phyloP scores from a whole-genome alignment of 2,329 filamentous ascomycete genomes.

The Neodidymelliopsis sp. region DNA sequence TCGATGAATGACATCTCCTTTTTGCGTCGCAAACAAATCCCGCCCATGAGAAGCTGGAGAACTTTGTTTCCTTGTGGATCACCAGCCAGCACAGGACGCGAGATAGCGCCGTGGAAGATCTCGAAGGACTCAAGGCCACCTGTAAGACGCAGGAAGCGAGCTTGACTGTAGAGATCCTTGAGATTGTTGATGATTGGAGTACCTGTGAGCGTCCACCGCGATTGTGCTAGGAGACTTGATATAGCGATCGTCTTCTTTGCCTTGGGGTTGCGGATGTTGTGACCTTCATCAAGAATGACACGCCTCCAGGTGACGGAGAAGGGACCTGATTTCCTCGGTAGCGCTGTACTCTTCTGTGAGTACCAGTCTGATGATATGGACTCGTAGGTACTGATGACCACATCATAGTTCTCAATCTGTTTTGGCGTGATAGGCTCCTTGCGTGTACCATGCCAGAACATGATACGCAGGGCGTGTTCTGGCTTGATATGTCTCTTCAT shows the following conservation, averaged over 20 bases:
- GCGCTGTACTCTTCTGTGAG: slow-evolving; percentile 50
- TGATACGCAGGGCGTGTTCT: slow-evolving; percentile 68
- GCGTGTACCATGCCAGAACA: slow-evolving; percentile 75
- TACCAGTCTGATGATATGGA: slow-evolving; percentile 73
- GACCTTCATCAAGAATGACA: slow-evolving; percentile 58
- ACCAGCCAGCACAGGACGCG: slow-evolving; percentile 69
- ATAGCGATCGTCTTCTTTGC: slow-evolving; percentile 77
- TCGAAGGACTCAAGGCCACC: slow-evolving; percentile 77
- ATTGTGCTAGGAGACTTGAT: slow-evolving; percentile 70
- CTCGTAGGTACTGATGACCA: slow-evolving; percentile 86
- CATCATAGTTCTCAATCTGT: slow-evolving; percentile 71
- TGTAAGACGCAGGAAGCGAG: slow-evolving; percentile 78
- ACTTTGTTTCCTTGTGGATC: slow-evolving; percentile 67
- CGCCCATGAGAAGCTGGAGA: slow-evolving; percentile 79
- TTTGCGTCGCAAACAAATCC: slow-evolving; percentile 79
- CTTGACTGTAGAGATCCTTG: slow-evolving; percentile 79
- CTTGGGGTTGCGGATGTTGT: slow-evolving; percentile 78
- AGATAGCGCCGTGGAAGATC: slow-evolving; percentile 76
- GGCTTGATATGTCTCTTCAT: slow-evolving; percentile 74
- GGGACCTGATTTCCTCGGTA: slow-evolving; percentile 49
- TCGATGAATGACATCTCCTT: slow-evolving; percentile 92
- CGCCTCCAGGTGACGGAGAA: slow-evolving; percentile 77
- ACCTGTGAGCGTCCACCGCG: slow-evolving; percentile 70
- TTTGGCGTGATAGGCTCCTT: slow-evolving; percentile 58
- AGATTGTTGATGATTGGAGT: slow-evolving; percentile 83